Conservation (phyloP, 2,329 filamentous ascomycete species). For the Diaporthe citrichinensis region DNA sequence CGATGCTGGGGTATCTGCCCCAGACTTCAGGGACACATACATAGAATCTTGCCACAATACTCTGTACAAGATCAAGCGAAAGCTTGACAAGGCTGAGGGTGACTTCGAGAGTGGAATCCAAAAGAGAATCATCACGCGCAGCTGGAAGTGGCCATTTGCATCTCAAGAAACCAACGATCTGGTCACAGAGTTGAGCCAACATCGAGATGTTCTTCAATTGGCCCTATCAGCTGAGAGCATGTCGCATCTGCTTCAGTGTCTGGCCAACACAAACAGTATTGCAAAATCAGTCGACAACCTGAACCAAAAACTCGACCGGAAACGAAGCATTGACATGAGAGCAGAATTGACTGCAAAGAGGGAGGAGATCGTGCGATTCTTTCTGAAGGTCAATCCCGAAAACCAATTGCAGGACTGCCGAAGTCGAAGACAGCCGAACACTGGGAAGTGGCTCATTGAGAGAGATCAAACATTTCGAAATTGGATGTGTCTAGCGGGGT, state of each 20-base stretch:
- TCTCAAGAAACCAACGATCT: neutral
- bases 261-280: neutral
- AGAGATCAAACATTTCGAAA: neutral
- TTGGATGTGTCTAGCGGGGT: neutral
- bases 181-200: neutral
- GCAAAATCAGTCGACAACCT: fast-evolving
- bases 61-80: neutral
- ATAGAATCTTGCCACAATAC: neutral
- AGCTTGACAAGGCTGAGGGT: neutral
- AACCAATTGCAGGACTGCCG: neutral
- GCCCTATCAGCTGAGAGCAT: neutral
- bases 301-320: neutral
- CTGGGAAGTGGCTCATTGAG: neutral
- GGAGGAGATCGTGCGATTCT: neutral
- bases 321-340: neutral
- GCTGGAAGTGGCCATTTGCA: neutral
- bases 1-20: fast-evolving
- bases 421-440: neutral
- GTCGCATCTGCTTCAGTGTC: neutral
- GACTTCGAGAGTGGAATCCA: neutral
- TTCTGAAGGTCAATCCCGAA: neutral
- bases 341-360: neutral
- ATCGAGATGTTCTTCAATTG: neutral
- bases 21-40: neutral
- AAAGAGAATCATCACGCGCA: neutral